Evolutionary conservation across 2,329 filamentous ascomycete species (phyloP).

Genomic region (Colletotrichum sp.): DNA sequence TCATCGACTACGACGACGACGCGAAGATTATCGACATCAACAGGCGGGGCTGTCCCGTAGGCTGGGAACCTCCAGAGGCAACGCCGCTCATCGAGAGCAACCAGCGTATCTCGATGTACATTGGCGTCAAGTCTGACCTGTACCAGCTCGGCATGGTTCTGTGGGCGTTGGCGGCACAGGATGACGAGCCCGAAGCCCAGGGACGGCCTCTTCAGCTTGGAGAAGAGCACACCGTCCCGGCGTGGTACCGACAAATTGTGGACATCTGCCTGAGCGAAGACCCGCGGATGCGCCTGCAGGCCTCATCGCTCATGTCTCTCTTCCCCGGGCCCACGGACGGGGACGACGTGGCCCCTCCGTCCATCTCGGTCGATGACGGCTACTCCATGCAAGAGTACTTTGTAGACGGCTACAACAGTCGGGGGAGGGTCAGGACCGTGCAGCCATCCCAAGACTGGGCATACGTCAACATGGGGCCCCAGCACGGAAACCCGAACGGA

Average conservation of each 20-base stretch:
- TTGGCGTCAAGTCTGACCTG: slow-evolving; percentile 95
- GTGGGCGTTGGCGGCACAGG: slow-evolving; percentile 86
- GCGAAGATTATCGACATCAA: slow-evolving; percentile 99
- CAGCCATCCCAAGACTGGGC: slow-evolving; percentile 50
- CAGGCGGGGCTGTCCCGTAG: slow-evolving; percentile 92
- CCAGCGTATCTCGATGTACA: slow-evolving; percentile 94
- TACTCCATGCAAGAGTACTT: slow-evolving; percentile 43
- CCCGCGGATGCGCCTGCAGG: slow-evolving; percentile 75
- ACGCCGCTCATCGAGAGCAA: slow-evolving; percentile 83
- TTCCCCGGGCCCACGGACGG: slow-evolving; percentile 57
- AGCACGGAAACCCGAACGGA: slow-evolving; percentile 38
- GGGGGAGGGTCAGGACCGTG: slow-evolving; percentile 42
- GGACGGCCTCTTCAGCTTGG: slow-evolving; percentile 70
- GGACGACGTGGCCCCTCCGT: slow-evolving; percentile 26
- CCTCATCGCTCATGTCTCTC: slow-evolving; percentile 70
- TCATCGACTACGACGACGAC: slow-evolving; percentile 82
- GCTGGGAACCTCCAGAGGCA: slow-evolving; percentile 96
- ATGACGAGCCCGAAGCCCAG: slow-evolving; percentile 87
- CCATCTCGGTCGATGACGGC: slow-evolving; percentile 45
- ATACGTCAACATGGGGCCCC: slow-evolving; percentile 38
- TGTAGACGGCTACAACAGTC: slow-evolving; percentile 38
- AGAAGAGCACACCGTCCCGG: slow-evolving; percentile 68
- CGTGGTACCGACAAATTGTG: slow-evolving; percentile 80
- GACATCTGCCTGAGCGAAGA: slow-evolving; percentile 76
- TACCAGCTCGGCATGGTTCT: slow-evolving; percentile 97